Conservation (phyloP, 73 alveolate species). For the Tetrahymena malaccensis region DNA sequence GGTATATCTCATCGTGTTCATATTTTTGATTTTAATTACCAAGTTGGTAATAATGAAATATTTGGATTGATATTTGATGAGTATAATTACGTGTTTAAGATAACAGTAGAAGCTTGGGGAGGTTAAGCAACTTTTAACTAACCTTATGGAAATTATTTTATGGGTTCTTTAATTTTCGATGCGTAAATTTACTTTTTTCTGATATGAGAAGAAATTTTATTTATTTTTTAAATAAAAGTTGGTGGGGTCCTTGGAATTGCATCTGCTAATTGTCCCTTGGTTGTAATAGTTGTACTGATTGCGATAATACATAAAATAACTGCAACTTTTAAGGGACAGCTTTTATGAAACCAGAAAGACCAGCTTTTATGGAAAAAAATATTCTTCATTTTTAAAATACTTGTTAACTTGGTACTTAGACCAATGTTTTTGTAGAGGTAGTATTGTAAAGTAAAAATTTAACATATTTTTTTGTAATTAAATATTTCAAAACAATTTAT, state of each 20-base stretch:
- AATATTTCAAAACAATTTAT: too few relatives aligned
- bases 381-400: background rate
- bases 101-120: background rate
- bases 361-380: background rate
- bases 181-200: background rate
- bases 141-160: background rate
- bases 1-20: background rate
- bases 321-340: background rate
- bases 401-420: background rate
- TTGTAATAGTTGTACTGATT: background rate
- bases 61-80: background rate
- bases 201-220: background rate
- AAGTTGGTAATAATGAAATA: background rate
- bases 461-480: background rate
- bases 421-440: background rate
- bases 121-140: background rate
- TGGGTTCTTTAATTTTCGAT: background rate
- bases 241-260: background rate
- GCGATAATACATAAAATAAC: background rate
- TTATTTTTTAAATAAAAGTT: background rate
- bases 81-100: background rate
- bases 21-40: background rate
- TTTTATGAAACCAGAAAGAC: background rate
- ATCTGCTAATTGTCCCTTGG: background rate
- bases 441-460: background rate